Base-by-base conservation (phyloP, 2,329 filamentous ascomycete species). In the Talaromyces albobiverticillius region DNA sequence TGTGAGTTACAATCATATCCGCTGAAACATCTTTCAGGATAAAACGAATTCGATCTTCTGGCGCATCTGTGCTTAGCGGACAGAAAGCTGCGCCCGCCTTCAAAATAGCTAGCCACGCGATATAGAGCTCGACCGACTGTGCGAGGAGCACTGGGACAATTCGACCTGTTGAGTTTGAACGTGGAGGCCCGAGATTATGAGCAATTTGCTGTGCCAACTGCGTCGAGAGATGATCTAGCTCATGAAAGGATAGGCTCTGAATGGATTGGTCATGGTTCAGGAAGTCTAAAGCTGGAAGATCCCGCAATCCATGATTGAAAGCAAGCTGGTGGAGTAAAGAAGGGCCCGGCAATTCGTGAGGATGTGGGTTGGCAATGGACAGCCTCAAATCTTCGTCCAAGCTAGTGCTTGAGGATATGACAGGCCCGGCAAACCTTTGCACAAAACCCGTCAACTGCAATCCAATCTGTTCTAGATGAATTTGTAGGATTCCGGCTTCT, bases 51-150 rank as follows among this genome's bases (percentile, higher is more conserved):
- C 92, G 81, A 51, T 95, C 90, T 3, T 77, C 69, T 0, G 92
- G 92, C 0, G 86, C 83, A 69, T 95, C 91, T 46, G 89, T 78
- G 57, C 87, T 87, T 53, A 96, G 74, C 0, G 92, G 91, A 60
- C 91, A 96, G 63, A 96, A 96, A 0, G 90, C 90, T 32, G 82
- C 89, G 6, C 92, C 92, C 11, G 85, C 85, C 68, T 92, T 91
- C 45, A 96, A 76, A 51, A 93, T 82, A 3, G 87, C 90, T 42
- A 96, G 70, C 58, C 89, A 81, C 1, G 89, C 79, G 54, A 94
- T 79, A 69, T 96, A 96, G 22, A 96, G 78, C 45, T 86, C 80
- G 9, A 86, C 83, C 13, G 83, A 88, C 71, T 96, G 92, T 2
- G 87, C 86, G 14, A 95, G 71, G 18, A 95, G 79, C 2, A 96